These are phyloP conservation scores for Candida ponderosae DNA, from an alignment of 805 yeast species.

Conservation along the genomic window DNA sequence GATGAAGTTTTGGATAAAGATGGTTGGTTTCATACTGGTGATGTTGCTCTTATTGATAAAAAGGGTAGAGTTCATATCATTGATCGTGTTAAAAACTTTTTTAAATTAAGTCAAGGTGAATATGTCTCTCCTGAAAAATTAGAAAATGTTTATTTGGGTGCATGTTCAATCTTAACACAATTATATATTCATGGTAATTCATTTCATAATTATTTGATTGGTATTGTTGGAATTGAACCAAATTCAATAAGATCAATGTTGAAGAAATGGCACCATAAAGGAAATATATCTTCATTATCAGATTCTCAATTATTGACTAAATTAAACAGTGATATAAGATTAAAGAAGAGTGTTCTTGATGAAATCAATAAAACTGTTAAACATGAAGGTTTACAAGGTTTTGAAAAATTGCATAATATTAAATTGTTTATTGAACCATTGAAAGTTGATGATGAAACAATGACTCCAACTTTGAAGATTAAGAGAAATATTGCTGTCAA, in stretches of 20 bases:
- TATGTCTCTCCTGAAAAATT: slow-evolving; percentile 63
- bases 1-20: slow-evolving; percentile 34
- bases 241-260: slow-evolving; percentile 11
- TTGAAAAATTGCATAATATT: slow-evolving; percentile 43
- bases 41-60: slow-evolving; percentile 38
- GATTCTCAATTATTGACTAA: slow-evolving; percentile 3
- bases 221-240: slow-evolving; percentile 46
- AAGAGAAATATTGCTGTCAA: slow-evolving; percentile 34
- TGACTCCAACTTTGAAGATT: slow-evolving; percentile 49
- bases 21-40: slow-evolving; percentile 55
- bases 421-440: slow-evolving; percentile 39
- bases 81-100: slow-evolving; percentile 51
- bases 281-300: neutral
- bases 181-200: slow-evolving; percentile 52
- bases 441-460: slow-evolving; percentile 37
- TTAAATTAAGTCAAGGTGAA: slow-evolving; percentile 46
- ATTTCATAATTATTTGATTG: slow-evolving; percentile 40
- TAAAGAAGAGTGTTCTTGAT: slow-evolving; percentile 4
- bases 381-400: slow-evolving; percentile 30
- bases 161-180: slow-evolving; percentile 35
- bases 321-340: slow-evolving; percentile 4
- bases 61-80: slow-evolving; percentile 42
- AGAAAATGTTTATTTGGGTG: slow-evolving; percentile 45
- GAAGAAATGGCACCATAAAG: slow-evolving; percentile 11
- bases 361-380: neutral